Conservation (phyloP, 2,329 filamentous ascomycete species). For the Diaporthe citriasiana region DNA sequence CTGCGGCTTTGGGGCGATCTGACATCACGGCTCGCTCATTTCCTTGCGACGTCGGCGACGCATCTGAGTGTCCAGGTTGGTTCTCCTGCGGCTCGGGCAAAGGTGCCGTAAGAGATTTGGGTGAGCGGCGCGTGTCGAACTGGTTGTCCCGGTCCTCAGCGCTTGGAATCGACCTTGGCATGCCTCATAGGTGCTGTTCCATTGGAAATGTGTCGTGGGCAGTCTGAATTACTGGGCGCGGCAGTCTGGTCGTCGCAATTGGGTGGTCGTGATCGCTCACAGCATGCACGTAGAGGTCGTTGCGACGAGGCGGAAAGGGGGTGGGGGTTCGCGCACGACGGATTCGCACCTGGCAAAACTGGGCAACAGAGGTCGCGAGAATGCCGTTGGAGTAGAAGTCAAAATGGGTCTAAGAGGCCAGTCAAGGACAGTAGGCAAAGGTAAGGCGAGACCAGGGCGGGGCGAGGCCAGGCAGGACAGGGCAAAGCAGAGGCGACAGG, state of each 20-base stretch:
- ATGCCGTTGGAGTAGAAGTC: constrained; percentile 6
- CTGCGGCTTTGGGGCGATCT: constrained; percentile 32
- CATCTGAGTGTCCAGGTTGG: constrained; percentile 19
- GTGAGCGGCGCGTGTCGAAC: constrained; percentile 36
- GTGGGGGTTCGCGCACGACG: not conserved
- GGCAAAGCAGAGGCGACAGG: not conserved
- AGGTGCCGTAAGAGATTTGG: constrained; percentile 20
- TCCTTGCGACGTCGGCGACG: constrained; percentile 35
- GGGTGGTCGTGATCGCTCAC: constrained; percentile 20
- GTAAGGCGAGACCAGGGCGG: constrained; percentile 12
- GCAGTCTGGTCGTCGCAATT: constrained; percentile 7
- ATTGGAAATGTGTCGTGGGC: constrained; percentile 11
- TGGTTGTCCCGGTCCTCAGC: constrained; percentile 37
- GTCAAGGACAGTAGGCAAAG: constrained; percentile 25
- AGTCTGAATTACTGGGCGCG: not conserved
- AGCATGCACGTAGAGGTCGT: constrained; percentile 29
- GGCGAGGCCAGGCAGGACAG: constrained; percentile 3
- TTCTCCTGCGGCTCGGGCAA: constrained; percentile 16
- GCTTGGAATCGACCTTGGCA: constrained; percentile 41
- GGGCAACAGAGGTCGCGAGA: constrained; percentile 18
- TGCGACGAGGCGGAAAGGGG: constrained; percentile 6
- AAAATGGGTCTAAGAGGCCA: constrained; percentile 2
- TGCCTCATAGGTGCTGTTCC: constrained; percentile 42
- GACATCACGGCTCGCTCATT: constrained; percentile 42
- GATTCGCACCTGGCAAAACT: constrained; percentile 36